These are phyloP conservation scores for Penicillium brasilianum DNA, from an alignment of 2,329 filamentous ascomycete species.

Conservation along the genomic window DNA sequence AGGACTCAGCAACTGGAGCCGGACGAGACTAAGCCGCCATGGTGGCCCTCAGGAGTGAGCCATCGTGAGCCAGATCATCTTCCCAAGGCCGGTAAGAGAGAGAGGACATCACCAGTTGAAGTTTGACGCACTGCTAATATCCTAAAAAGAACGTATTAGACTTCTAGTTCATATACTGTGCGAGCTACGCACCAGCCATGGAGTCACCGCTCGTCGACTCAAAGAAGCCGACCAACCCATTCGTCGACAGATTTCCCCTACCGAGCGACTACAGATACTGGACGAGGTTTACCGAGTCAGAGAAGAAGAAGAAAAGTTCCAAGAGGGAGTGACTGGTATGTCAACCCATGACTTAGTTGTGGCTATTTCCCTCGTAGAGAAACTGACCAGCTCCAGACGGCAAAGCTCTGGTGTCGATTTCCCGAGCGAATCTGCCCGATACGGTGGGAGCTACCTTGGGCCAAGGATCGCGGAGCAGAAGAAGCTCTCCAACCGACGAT, in stretches of 20 bases:
- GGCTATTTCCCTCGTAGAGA: background rate
- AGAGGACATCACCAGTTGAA: background rate
- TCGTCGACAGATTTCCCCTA: constrained; percentile 43
- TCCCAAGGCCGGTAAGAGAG: constrained; percentile 37
- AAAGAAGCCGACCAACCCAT: constrained; percentile 48
- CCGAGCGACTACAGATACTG: constrained; percentile 42
- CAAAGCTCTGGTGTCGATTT: constrained; percentile 33
- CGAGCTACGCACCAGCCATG: constrained; percentile 42
- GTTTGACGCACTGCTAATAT: background rate
- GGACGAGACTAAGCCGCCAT: constrained; percentile 41
- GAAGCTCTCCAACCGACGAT: constrained; percentile 25
- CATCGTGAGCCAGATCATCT: constrained; percentile 44
- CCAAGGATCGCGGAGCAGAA: constrained; percentile 16
- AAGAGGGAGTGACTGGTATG: constrained; percentile 45
- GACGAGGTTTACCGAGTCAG: constrained; percentile 50
- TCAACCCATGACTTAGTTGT: background rate
- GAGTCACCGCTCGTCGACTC: constrained; percentile 45
- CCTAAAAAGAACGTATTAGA: constrained; percentile 41
- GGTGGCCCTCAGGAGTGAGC: constrained; percentile 43
- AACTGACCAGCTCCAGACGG: constrained; percentile 29
- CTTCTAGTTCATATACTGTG: constrained; percentile 49
- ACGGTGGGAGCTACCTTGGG: constrained; percentile 25
- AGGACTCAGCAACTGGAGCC: constrained; percentile 39
- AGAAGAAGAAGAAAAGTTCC: constrained; percentile 45
- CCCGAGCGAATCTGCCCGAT: constrained; percentile 37